Base-by-base conservation (phyloP, 331 rosid species). In the Rhamnella rubrinervis region DNA sequence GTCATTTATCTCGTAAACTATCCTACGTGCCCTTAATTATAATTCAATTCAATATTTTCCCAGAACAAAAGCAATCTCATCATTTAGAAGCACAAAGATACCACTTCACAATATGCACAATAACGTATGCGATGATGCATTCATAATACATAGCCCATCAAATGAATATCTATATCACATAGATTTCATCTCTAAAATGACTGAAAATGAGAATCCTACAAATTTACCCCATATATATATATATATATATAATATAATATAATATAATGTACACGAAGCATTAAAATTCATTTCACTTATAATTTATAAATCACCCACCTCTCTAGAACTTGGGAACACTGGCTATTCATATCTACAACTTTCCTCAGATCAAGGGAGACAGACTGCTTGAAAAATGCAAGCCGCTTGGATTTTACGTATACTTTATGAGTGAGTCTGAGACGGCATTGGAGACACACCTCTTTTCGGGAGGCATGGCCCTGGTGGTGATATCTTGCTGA, bases 291-390 rank as follows among this genome's bases (percentile, higher is more conserved):
- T 79, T 74, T 79, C 58, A 69, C 49, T 58, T 75, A 81, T 56
- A 72, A 49, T 66, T 49, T 9, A n/a, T n/a, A 44, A 53, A 53
- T 6, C 20, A 53, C 11, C 69, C 81, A 55, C 11, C 65, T 75
- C 74, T 58, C 35, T 31, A 31, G 31, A 70, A 68, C 76, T 14
- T 44, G 49, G 49, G 14, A 73, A 78, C 77, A 79, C 57, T 77
- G 85, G 74, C 78, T 67, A 64, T 78, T 73, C 80, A 71, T 78
- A 80, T 85, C 52, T 82, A 87, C 93, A 84, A 72, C 80, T 86
- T 83, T 78, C 80, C 80, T 75, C 72, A 64, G 4, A 63, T 50
- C 44, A 39, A 63, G 20, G 57, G 51, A 20, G 79, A 78, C 72
- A 72, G 79, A 74, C 83, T 53, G 85, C 83, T 67, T 71, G 73